Base-by-base conservation (phyloP, 441 rosid species). In the Pelargonium fulgidum region DNA sequence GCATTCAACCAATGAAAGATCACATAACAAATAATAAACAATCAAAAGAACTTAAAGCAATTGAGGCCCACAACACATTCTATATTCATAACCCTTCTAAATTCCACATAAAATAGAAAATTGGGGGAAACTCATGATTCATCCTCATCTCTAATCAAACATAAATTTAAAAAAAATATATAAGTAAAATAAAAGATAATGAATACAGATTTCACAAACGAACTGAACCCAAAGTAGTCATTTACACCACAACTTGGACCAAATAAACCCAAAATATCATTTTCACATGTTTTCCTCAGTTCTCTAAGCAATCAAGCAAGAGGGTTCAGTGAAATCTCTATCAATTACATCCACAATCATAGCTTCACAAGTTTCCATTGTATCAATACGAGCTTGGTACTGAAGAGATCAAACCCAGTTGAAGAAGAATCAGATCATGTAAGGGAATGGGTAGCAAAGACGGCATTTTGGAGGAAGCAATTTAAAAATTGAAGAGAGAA, bases 21-120 rank as follows among this genome's bases (percentile, higher is more conserved):
- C 1, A 24, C 41, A 24, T 58, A 69, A 73, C 26, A 24, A 62
- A 62, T 33, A 24, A 62, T 22, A 62, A 24, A 62, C 65, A 62
- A 62, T 22, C 14, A 24, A 62, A 62, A 2, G 41, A 36, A 17
- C 8, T 9, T 17, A 56, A 1, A 56, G 24, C 17, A n/a, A n/a
- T 56, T 16, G 62, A 56, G 24, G 19, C 62, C 62, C 62, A 17
- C 62, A 5, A 16, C 19, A 61, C 64, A 61, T 20, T 24, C 1
- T 19, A 54, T 54, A 19, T 59, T 61, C 64, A 61, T 7, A 20
- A 16, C 64, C 39, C 13, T 22, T 24, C 64, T 33, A 62, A 62
- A 62, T 62, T 62, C 12, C 16, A 24, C 7, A 5, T 10, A 62
- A 24, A 62, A 8, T 22, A 10, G 10, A 24, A 22, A 62, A 19